phyloP scores from a whole-genome alignment of 1,139 yeast species.

The Petasospora rhodanensis region DNA sequence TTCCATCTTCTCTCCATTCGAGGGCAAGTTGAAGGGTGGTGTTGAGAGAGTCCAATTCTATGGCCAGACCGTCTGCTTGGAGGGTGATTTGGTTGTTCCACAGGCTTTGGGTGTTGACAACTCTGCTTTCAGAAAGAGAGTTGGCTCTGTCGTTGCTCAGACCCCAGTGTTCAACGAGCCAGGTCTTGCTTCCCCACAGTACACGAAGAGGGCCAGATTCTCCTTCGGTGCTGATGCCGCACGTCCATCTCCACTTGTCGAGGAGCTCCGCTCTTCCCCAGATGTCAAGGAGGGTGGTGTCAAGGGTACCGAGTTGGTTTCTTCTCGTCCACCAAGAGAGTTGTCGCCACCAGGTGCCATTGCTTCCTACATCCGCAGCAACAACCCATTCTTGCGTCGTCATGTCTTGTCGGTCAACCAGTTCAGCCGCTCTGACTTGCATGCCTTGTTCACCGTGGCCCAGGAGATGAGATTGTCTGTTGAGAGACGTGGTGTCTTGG shows the following conservation, averaged over 20 bases:
- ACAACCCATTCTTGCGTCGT: constrained; percentile 86
- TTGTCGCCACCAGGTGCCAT: constrained; percentile 77
- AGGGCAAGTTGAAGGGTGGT: constrained; percentile 61
- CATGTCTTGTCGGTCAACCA: constrained; percentile 86
- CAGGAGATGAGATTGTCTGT: constrained; percentile 97
- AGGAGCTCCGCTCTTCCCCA: too few relatives aligned
- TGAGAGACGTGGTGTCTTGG: constrained; percentile 93
- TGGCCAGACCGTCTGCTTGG: constrained; percentile 77
- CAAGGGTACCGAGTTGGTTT: constrained; percentile 67
- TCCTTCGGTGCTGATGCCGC: constrained; percentile 41
- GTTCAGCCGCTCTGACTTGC: constrained; percentile 82
- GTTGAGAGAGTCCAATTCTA: constrained; percentile 84
- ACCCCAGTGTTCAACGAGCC: constrained; percentile 20
- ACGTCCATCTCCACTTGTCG: constrained; percentile 37
- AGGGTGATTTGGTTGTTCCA: constrained; percentile 61
- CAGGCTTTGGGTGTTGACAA: constrained; percentile 61
- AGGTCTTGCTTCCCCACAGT: constrained; percentile 24
- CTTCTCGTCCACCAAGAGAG: constrained; percentile 65
- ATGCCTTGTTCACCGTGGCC: constrained; percentile 89
- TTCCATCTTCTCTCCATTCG: constrained; percentile 50
- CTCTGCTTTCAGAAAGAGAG: constrained; percentile 28
- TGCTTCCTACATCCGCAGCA: constrained; percentile 66
- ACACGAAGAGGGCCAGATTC: constrained; percentile 33
- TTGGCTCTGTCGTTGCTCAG: constrained; percentile 21
- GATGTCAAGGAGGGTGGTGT: constrained; percentile 36